Evolutionary conservation across 2,329 filamentous ascomycete species (phyloP).

Genomic region (Penicillium sp.): DNA sequence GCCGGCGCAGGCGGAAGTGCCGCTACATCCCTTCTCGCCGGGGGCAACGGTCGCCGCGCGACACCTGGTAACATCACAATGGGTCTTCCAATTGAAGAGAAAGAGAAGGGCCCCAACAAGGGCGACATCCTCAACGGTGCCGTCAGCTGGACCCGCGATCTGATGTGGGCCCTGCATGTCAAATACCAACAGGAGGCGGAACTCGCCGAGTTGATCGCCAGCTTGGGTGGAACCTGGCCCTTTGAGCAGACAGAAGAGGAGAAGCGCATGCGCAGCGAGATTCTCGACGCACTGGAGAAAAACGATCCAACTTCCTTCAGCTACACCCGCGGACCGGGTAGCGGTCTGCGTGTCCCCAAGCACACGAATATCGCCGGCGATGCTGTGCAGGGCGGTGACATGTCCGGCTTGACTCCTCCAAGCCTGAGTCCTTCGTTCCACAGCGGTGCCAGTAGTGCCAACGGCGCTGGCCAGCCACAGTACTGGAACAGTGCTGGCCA

Average conservation of each 20-base stretch:
- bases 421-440: slow-evolving; percentile 68
- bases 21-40: slow-evolving; percentile 84
- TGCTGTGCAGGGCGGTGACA: slow-evolving; percentile 52
- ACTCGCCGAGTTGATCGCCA: slow-evolving; percentile 70
- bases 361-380: slow-evolving; percentile 92
- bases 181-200: slow-evolving; percentile 89
- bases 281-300: slow-evolving; percentile 80
- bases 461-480: slow-evolving; percentile 52
- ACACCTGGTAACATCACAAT: slow-evolving; percentile 84
- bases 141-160: slow-evolving; percentile 93
- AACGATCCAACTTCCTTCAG: slow-evolving; percentile 73
- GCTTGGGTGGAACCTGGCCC: slow-evolving; percentile 72
- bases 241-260: slow-evolving; percentile 89
- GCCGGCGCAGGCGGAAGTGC: slow-evolving; percentile 58
- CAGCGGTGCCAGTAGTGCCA: slow-evolving; percentile 66
- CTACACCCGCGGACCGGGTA: slow-evolving; percentile 81
- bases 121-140: slow-evolving; percentile 97
- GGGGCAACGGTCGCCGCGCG: slow-evolving; percentile 77
- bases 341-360: slow-evolving; percentile 83
- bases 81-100: slow-evolving; percentile 89
- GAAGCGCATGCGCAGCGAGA: slow-evolving; percentile 90
- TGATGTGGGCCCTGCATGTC: slow-evolving; percentile 94
- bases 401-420: slow-evolving; percentile 54
- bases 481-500: slow-evolving; percentile 53
- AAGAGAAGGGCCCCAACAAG: slow-evolving; percentile 98